Evolutionary conservation across 2,329 filamentous ascomycete genomes (phyloP).

Genomic region (Cercospora sp.): DNA sequence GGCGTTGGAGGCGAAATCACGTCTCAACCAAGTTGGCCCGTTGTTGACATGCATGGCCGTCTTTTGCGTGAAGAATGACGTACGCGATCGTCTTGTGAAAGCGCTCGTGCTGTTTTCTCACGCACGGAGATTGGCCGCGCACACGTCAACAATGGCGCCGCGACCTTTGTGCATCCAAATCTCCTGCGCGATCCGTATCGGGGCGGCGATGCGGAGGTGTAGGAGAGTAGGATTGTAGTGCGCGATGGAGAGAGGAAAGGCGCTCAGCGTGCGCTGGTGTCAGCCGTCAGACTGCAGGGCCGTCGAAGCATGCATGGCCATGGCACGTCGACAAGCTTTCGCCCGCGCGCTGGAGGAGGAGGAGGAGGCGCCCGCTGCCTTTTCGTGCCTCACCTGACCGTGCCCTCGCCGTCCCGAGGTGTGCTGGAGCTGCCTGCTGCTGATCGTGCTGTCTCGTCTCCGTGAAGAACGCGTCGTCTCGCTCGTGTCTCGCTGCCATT

Average conservation of each 20-base stretch:
- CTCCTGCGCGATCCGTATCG: neutral
- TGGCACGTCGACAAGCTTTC: neutral
- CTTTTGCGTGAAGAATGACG: slow-evolving; percentile 1
- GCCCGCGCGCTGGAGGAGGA: neutral
- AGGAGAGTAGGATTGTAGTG: too few species aligned
- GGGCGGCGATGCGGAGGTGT: neutral
- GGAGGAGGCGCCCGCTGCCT: neutral
- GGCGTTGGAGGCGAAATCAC: neutral
- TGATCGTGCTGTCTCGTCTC: neutral
- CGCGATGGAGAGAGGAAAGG: too few species aligned
- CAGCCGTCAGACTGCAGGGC: neutral
- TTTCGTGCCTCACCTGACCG: slow-evolving; percentile 2
- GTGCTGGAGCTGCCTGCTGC: neutral
- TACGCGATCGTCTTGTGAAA: neutral
- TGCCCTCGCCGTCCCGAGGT: slow-evolving; percentile 4
- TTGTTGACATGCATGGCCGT: slow-evolving; percentile 1
- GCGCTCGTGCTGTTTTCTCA: neutral
- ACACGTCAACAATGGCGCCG: neutral
- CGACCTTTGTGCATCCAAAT: neutral
- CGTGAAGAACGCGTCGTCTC: neutral
- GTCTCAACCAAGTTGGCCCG: neutral
- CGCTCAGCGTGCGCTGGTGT: neutral
- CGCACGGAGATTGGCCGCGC: neutral
- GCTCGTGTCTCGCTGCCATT: neutral
- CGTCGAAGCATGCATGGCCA: neutral